Base-by-base conservation (phyloP, 108 stramenopile genomes). In the Epipyxis sp. region DNA sequence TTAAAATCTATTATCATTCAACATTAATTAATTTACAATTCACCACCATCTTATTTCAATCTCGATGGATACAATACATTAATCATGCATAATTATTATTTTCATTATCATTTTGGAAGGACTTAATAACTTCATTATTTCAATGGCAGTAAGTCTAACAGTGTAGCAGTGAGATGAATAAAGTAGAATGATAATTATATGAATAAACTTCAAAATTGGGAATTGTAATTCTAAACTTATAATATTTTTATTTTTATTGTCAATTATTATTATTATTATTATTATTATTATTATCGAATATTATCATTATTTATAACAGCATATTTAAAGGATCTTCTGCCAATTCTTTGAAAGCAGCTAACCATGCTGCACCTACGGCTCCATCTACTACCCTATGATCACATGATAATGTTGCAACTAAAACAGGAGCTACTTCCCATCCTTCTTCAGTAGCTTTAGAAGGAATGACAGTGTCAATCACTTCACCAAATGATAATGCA, bases 311-410 rank as follows among this genome's bases (percentile, higher is more conserved):
- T 74, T 74, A 74, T 29, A 74, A 6, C 41, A 74, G 34, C 41
- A 74, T 37, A 6, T 46, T 6, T 16, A 35, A 77, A 81, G 98
- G 98, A 80, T 94, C 87, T 85, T 92, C 92, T 39, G 97, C 90
- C 82, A 92, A 87, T 35, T 84, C 86, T 84, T 91, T 91, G 84
- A 99, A 97, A 59, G 95, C 95, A 0, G 86, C 82, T 80, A 98
- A 76, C 93, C 95, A 99, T 79, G 94, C 87, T 39, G 96, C 94
- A 42, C 95, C 96, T 1, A 98, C 95, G 10, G 98, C 96, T 40
- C 97, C 98, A 81, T 99, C 98, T 40, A 99, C 94, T 40, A 96
- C 96, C 6, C 98, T 92, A 82, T 98, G 97, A 86, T 99, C 98
- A 69, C 94, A 94, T 78, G 92, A 91, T 79, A 99, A 87, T 65